phyloP scores from a whole-genome alignment of 2,329 filamentous ascomycete species.

The Scedosporium dehoogii region DNA sequence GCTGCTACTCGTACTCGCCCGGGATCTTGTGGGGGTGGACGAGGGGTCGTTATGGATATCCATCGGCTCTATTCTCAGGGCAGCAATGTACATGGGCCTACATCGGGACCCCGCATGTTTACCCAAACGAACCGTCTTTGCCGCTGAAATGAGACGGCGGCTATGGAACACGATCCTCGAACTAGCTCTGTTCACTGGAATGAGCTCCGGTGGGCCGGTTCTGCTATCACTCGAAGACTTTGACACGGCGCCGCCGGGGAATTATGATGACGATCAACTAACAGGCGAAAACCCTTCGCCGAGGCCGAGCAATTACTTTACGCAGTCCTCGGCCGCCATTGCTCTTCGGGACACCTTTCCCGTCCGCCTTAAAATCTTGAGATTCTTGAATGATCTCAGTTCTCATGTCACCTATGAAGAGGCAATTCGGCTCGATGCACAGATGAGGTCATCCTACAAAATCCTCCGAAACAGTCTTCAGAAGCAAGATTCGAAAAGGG shows the following conservation, averaged over 20 bases:
- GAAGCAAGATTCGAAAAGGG: constrained; percentile 9
- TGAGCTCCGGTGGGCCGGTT: constrained; percentile 35
- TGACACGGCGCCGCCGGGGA: constrained; percentile 36
- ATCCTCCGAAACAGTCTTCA: constrained; percentile 24
- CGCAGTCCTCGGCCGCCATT: constrained; percentile 29
- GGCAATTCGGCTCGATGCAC: constrained; percentile 30
- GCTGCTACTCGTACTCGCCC: constrained; percentile 33
- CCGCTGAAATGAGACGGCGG: constrained; percentile 36
- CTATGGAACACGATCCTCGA: constrained; percentile 45
- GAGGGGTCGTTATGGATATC: constrained; percentile 39
- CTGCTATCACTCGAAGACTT: constrained; percentile 34
- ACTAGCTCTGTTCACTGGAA: constrained; percentile 31
- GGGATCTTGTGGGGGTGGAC: constrained; percentile 25
- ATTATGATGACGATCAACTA: constrained; percentile 40
- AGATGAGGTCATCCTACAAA: constrained; percentile 33
- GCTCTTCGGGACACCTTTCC: constrained; percentile 32
- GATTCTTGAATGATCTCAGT: constrained; percentile 31
- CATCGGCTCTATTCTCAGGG: constrained; percentile 31
- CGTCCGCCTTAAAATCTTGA: constrained; percentile 29
- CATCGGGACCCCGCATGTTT: constrained; percentile 36
- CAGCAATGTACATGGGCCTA: constrained; percentile 38
- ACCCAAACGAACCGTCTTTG: constrained; percentile 21
- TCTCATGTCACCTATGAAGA: constrained; percentile 30
- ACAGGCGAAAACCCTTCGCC: constrained; percentile 16
- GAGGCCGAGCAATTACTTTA: constrained; percentile 25